Percentiles rank a stretch among this genome's conserved stretches.
Evolutionary conservation across 176 grass and related monocot genomes (phyloP).

Genomic region (Rhipidocladum racemiflorum): DNA sequence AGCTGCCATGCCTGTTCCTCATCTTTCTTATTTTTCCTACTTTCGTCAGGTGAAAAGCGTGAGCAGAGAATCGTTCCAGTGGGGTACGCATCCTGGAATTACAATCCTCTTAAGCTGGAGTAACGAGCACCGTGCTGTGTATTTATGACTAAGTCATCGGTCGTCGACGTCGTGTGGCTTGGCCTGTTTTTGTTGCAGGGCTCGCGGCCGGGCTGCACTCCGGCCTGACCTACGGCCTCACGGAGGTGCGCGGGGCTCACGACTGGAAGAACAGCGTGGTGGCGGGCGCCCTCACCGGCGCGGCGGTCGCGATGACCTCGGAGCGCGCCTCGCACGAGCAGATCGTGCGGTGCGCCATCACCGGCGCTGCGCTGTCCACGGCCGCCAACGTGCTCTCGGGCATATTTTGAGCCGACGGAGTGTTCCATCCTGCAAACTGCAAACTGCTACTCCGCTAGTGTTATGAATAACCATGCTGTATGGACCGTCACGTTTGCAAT

Average conservation of each 20-base stretch:
- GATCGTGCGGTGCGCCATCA: constrained; percentile 73
- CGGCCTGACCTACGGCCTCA: constrained; percentile 76
- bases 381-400: constrained; percentile 79
- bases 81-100: constrained; percentile 47
- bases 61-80: constrained; percentile 78
- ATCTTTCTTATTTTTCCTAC: neutral
- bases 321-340: constrained; percentile 62
- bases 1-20: neutral
- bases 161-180: neutral
- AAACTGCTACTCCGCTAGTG: neutral
- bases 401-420: constrained; percentile 44
- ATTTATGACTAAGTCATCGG: no score
- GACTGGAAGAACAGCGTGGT: constrained; percentile 91
- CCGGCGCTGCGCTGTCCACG: constrained; percentile 69
- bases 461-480: no score
- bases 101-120: neutral
- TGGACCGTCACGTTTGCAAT: no score
- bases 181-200: constrained; percentile 36
- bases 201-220: constrained; percentile 82
- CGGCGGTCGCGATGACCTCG: constrained; percentile 60
- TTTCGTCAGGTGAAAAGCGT: constrained; percentile 64
- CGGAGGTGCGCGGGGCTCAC: constrained; percentile 78
- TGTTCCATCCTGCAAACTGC: neutral
- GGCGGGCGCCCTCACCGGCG: constrained; percentile 70
- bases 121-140: neutral